These are phyloP conservation scores for Wallacemonas sp. DNA, from an alignment of 208 protist species.

Conservation along the genomic window DNA sequence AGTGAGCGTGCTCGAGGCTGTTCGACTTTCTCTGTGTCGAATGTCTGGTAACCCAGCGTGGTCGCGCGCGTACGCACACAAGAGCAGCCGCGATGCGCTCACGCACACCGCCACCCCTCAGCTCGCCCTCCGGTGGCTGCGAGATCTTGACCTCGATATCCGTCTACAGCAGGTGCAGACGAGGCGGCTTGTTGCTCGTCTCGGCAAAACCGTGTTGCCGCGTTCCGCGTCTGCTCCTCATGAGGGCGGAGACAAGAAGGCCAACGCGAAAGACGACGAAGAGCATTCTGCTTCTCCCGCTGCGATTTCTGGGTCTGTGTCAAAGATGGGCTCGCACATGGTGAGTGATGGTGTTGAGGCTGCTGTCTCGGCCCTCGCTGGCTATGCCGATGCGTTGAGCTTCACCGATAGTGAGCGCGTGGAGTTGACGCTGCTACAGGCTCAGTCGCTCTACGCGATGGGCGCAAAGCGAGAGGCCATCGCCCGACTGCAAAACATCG, in stretches of 20 bases:
- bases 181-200: not conserved
- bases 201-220: no score
- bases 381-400: not conserved
- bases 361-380: not conserved
- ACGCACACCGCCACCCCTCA: conserved; percentile 10
- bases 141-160: not conserved
- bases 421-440: conserved; percentile 28
- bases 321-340: not conserved
- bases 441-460: conserved; percentile 27
- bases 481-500: conserved; percentile 24
- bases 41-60: conserved; percentile 22
- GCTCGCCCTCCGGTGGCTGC: conserved; percentile 30
- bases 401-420: not conserved
- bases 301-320: not conserved
- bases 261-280: no score
- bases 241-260: not conserved
- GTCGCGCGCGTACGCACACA: conserved; percentile 17
- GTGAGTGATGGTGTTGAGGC: not conserved
- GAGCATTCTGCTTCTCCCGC: no score
- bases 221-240: no score
- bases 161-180: not conserved
- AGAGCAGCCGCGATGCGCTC: conserved; percentile 22
- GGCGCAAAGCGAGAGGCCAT: conserved; percentile 30
- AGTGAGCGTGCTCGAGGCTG: conserved; percentile 18
- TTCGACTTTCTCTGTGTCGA: conserved; percentile 30